A percentile compares a stretch with the other conserved stretches of the same genome.
Evolutionary conservation across 1,139 yeast genomes (phyloP).

Genomic region (Wickerhamiella pararugosa): DNA sequence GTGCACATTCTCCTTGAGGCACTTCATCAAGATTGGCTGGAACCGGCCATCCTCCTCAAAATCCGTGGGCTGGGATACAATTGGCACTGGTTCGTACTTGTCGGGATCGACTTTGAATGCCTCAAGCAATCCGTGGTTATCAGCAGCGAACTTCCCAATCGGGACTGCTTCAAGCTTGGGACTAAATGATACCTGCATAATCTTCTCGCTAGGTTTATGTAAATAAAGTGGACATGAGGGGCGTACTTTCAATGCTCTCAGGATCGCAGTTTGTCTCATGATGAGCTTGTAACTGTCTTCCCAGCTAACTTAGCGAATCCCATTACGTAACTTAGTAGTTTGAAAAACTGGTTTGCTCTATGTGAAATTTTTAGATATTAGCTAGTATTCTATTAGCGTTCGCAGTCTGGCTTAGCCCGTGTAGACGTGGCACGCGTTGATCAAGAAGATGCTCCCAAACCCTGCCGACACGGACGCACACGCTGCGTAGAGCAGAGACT

Average conservation of each 20-base stretch:
- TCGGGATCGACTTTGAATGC: constrained; percentile 13
- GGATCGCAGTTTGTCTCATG: background rate
- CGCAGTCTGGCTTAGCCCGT: constrained; percentile 14
- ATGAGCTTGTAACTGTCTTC: background rate
- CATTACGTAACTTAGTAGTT: background rate
- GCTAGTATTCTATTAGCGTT: background rate
- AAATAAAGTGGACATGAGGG: constrained; percentile 8
- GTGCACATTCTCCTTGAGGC: constrained; percentile 23
- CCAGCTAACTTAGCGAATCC: background rate
- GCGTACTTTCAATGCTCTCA: constrained; percentile 3
- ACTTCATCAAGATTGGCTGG: constrained; percentile 21
- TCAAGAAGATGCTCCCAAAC: constrained; percentile 26
- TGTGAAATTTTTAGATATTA: background rate
- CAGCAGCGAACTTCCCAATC: constrained; percentile 10
- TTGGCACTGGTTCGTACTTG: constrained; percentile 12
- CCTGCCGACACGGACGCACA: constrained; percentile 24
- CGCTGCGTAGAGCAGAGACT: constrained; percentile 17
- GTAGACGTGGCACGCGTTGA: constrained; percentile 29
- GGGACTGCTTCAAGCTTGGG: constrained; percentile 7
- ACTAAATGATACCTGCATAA: constrained; percentile 10
- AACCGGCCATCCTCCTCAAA: constrained; percentile 17
- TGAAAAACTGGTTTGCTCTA: background rate
- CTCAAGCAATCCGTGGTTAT: constrained; percentile 6
- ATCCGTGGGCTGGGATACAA: constrained; percentile 10
- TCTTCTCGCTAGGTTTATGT: constrained; percentile 6